Evolutionary conservation across 208 protist species (phyloP), one percentile per base, ranked within the genome.

Genomic region (Leishmania aethiopica): DNA sequence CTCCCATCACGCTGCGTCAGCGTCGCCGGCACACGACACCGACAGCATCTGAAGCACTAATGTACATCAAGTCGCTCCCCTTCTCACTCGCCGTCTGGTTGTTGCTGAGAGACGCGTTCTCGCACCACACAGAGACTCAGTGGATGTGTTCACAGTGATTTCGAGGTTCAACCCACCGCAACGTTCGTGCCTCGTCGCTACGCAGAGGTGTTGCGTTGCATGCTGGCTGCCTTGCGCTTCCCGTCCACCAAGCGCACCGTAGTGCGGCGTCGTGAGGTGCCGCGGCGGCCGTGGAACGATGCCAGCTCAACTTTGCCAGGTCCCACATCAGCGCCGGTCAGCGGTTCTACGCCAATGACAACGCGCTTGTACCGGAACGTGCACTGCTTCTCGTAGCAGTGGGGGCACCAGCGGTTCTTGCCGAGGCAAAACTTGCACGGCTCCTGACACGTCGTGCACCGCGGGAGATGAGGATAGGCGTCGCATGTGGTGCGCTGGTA

Each of bases 371-470:
- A 95, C 17, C 89, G 91, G 77, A 89, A 88, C 13, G 77, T 75
- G 79, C 95, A 98, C 77, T 91, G 93, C 8, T 81, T 90, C 75
- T 98, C 95, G 73, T 94, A 95, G 84, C 95, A 98, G 81, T 98
- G 88, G 8, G 95, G 93, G 69, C 93, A 98, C 92, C 93, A 97
- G 6, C 93, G 87, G 60, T 94, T 92, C 73, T 89, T 92, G 19
- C 93, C 93, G 3, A 69, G 75, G 81, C 95, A 98, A 57, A 86
- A 95, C 77, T 85, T 86, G 84, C 95, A 98, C 13, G 91, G 93
- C 49, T 89, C 79, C 79, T 90, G 86, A 80, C 95, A 98, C 17
- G 88, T 89, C 7, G 64, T n/a, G 64, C 95, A 98, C 7, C 84
- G 89, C 7, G 93, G 92, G 13, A 98, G 88, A 73, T 96, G 84